A percentile compares a stretch with the other conserved stretches of the same genome.
Evolutionary conservation across 2,329 filamentous ascomycete species (phyloP).

Genomic region (Xylaria sp.): DNA sequence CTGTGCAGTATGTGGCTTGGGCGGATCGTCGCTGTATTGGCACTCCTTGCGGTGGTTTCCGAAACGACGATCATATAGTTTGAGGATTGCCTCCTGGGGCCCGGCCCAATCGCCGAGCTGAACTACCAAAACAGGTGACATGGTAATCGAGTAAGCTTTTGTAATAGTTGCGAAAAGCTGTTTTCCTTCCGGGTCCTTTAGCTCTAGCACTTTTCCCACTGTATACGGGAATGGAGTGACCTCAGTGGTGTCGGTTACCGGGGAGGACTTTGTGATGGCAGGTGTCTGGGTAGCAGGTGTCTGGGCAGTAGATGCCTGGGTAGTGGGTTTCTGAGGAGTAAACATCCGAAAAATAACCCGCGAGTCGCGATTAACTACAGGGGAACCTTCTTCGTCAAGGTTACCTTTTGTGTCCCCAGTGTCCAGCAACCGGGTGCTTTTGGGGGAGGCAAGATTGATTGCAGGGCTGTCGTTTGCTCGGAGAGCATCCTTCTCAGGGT

Average conservation of each 20-base stretch:
- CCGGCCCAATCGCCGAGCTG: background rate
- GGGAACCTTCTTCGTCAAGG: background rate
- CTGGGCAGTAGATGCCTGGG: no score
- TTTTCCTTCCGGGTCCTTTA: background rate
- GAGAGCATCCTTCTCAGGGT: background rate
- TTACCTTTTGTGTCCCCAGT: background rate
- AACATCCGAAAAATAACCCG: background rate
- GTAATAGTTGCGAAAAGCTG: background rate
- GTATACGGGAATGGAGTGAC: background rate
- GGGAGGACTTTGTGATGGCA: background rate
- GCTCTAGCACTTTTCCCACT: background rate
- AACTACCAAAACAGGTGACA: background rate
- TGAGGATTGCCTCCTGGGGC: background rate
- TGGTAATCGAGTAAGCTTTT: background rate
- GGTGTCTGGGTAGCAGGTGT: no score
- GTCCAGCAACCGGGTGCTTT: background rate
- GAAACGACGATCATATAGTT: slow-evolving; percentile 1
- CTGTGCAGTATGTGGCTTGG: background rate
- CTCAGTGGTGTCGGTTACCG: background rate
- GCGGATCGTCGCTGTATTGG: background rate
- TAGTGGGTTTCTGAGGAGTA: background rate
- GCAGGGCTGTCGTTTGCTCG: background rate
- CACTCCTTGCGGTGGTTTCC: background rate
- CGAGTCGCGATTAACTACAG: background rate
- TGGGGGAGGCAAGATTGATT: background rate